Base-by-base conservation (phyloP, 352 stramenopile genomes). In the Globisporangium spiculum region DNA sequence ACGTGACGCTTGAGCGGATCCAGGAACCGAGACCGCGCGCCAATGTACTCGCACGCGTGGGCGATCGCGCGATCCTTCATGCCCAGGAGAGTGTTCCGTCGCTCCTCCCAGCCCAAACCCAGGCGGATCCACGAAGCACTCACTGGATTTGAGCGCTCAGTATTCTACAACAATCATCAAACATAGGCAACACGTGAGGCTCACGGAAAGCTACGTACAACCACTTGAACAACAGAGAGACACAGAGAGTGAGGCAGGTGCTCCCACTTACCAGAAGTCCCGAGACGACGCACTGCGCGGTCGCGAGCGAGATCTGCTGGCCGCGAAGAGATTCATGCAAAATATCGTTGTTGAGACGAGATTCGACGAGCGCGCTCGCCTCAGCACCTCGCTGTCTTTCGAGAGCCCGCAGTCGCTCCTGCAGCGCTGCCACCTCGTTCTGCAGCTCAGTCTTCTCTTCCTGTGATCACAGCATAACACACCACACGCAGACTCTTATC, bases 381-480 rank as follows among this genome's bases (percentile, higher is more conserved):
- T 6, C 48, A 54, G 20, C 24, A 2, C n/a, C 3, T 8, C n/a
- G 48, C 18, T 54, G 48, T 57, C 1, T 20, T 67, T 59, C 63
- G 6, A 85, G 36, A 4, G 48, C 56, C 46, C 72, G n/a, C 20
- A 80, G 65, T 14, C 79, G 72, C 34, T 66, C 65, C 46, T 80
- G 68, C 1, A 85, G 68, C 36, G 65, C 36, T 24, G 70, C 59
- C 36, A 83, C 50, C 56, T 85, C 75, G 18, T 68, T 68, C 50
- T 78, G 46, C 41, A 85, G 67, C 69, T 77, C 56, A 4, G 75
- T 74, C 63, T 81, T 82, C 69, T 81, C 80, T 68, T 85, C 77
- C 73, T 75, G 48, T 24, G 6, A n/a, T 48, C 4, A 44, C 10
- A 34, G 4, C 3, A 34, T 8, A 34, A 46, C 7, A 20, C 10